Conservation (phyloP, 1,284 basidiomycete species). For the Cryptococcus jaspeensis region DNA sequence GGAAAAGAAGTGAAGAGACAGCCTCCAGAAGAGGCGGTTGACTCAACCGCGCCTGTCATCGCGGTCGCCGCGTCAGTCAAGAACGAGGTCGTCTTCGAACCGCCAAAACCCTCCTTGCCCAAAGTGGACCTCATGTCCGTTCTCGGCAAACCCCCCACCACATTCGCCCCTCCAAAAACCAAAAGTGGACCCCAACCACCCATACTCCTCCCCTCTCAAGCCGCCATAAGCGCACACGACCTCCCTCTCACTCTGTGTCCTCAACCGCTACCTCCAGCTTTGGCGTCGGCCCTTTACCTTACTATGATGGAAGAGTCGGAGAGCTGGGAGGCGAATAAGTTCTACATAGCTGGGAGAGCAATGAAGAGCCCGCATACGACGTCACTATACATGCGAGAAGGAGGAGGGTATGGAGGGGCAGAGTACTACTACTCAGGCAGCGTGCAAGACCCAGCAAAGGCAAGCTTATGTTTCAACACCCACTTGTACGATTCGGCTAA, state of each 20-base stretch:
- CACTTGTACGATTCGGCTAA: too few relatives aligned
- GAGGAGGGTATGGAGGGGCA: constrained; percentile 15
- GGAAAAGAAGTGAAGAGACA: background rate
- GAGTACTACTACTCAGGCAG: constrained; percentile 36
- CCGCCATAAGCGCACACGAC: constrained; percentile 57
- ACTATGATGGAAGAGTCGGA: constrained; percentile 46
- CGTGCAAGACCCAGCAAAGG: constrained; percentile 17
- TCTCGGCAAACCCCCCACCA: constrained; percentile 1
- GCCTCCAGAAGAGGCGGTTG: background rate
- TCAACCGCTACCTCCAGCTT: constrained; percentile 61
- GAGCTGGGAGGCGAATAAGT: constrained; percentile 39
- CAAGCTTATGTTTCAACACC: background rate
- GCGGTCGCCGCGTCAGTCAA: too few relatives aligned
- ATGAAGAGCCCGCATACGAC: constrained; percentile 65
- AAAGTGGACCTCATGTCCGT: constrained; percentile 5
- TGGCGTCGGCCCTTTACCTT: constrained; percentile 62
- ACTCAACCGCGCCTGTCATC: background rate
- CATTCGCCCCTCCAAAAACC: constrained; percentile 3
- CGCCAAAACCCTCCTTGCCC: too few relatives aligned
- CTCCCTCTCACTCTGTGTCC: constrained; percentile 53
- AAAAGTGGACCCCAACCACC: constrained; percentile 29
- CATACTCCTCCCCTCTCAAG: constrained; percentile 41
- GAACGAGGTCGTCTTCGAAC: background rate
- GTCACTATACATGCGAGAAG: constrained; percentile 7
- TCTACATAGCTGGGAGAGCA: constrained; percentile 44